Evolutionary conservation across 2,329 filamentous ascomycete genomes (phyloP).

Genomic region (Colletotrichum shisoi): DNA sequence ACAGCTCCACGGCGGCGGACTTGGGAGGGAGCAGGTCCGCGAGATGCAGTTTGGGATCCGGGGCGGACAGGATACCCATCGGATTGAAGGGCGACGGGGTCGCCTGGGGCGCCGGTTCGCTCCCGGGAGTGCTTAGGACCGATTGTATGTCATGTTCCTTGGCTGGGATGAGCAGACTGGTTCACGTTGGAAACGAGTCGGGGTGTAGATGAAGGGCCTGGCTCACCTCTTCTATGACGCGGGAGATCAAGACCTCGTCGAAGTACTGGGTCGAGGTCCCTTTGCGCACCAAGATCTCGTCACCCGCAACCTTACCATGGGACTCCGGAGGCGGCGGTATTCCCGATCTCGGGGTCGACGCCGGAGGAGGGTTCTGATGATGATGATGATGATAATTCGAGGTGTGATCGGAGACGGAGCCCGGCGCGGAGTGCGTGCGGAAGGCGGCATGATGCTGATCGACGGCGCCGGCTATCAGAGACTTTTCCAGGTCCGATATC

Average conservation of each 20-base stretch:
- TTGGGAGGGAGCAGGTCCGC: slow-evolving; percentile 43
- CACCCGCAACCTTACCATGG: slow-evolving; percentile 10
- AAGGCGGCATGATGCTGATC: neutral
- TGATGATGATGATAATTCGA: neutral
- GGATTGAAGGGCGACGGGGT: slow-evolving; percentile 45
- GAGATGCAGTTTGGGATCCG: slow-evolving; percentile 35
- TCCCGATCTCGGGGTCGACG: neutral
- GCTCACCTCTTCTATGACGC: slow-evolving; percentile 48
- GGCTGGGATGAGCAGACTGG: slow-evolving; percentile 1
- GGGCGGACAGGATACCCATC: slow-evolving; percentile 47
- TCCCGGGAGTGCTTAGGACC: slow-evolving; percentile 37
- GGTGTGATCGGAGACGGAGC: neutral
- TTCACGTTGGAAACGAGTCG: neutral
- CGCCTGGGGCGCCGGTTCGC: neutral
- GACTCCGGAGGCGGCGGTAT: neutral
- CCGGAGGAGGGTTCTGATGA: no score
- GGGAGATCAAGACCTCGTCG: slow-evolving; percentile 50
- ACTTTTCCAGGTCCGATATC: slow-evolving; percentile 49
- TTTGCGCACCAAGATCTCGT: slow-evolving; percentile 47
- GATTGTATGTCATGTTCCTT: slow-evolving; percentile 42
- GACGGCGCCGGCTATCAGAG: slow-evolving; percentile 38
- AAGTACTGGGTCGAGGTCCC: slow-evolving; percentile 49
- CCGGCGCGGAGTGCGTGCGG: neutral
- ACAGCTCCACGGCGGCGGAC: slow-evolving; percentile 44
- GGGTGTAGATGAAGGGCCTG: neutral